Evolutionary conservation across 176 grass and related monocot genomes (phyloP).

Genomic region (Tuctoria greenei): DNA sequence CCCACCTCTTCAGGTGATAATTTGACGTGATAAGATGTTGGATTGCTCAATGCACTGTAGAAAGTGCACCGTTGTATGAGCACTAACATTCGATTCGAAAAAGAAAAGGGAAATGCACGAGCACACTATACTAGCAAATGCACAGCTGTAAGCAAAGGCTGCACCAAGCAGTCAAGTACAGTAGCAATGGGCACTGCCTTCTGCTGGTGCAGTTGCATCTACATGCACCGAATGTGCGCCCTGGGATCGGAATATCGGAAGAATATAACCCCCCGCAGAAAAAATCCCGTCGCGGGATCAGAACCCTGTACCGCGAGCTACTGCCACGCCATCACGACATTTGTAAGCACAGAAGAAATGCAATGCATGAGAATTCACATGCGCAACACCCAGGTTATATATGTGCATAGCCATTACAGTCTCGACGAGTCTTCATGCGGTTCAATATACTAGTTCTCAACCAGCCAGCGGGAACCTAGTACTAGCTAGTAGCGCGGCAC

Average conservation of each 20-base stretch:
- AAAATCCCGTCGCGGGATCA: background rate
- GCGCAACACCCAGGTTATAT: slow-evolving; percentile 25
- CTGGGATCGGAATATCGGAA: background rate
- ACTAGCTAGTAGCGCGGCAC: too few species aligned
- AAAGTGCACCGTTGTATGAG: slow-evolving; percentile 11
- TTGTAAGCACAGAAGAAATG: slow-evolving; percentile 6
- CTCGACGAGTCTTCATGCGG: background rate
- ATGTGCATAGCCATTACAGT: slow-evolving; percentile 20
- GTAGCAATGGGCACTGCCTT: background rate
- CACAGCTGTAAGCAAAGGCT: background rate
- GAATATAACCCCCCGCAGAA: background rate
- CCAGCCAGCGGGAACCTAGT: background rate
- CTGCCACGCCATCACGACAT: background rate
- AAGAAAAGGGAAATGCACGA: background rate
- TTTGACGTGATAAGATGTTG: slow-evolving; percentile 10
- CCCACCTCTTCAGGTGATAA: slow-evolving; percentile 27
- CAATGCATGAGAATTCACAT: slow-evolving; percentile 17
- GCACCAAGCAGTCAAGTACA: slow-evolving; percentile 1
- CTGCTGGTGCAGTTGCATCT: background rate
- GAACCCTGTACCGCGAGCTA: background rate
- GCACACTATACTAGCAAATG: too few species aligned
- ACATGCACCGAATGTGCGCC: background rate
- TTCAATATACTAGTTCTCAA: background rate
- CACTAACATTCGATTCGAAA: background rate
- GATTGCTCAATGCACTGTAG: background rate